These are phyloP conservation scores for Penicillium cataractarum DNA, from an alignment of 495 filamentous ascomycete genomes.

Conservation along the genomic window DNA sequence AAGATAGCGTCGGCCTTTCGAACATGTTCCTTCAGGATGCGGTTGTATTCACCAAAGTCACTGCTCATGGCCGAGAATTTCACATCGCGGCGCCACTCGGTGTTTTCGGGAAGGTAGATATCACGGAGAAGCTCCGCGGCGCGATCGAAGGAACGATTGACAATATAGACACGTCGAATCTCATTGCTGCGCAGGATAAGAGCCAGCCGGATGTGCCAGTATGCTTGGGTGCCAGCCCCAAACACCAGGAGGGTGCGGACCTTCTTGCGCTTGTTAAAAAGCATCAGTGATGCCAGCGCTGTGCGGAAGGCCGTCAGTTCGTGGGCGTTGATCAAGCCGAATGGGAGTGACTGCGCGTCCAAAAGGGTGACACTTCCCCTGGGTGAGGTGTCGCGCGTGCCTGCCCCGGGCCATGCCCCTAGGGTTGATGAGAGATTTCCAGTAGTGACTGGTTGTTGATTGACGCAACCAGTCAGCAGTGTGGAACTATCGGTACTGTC, in stretches of 20 bases:
- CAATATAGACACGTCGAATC: conserved; percentile 76
- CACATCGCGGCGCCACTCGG: conserved; percentile 59
- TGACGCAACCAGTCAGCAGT: conserved; percentile 39
- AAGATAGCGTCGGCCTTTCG: conserved; percentile 76
- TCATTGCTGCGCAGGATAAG: conserved; percentile 72
- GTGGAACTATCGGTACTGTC: conserved; percentile 32
- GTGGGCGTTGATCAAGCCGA: conserved; percentile 81
- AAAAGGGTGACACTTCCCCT: conserved; percentile 80
- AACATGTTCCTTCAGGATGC: conserved; percentile 68
- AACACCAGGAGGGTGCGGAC: conserved; percentile 81
- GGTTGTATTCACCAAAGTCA: conserved; percentile 69
- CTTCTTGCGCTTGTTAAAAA: conserved; percentile 69
- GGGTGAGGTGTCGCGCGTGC: conserved; percentile 62
- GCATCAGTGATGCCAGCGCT: conserved; percentile 75
- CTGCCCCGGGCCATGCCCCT: conserved; percentile 45
- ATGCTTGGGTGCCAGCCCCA: conserved; percentile 88
- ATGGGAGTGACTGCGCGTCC: conserved; percentile 64
- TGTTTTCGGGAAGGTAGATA: conserved; percentile 56
- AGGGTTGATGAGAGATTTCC: conserved; percentile 33
- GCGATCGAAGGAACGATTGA: conserved; percentile 72
- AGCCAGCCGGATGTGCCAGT: conserved; percentile 88
- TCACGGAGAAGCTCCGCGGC: conserved; percentile 57
- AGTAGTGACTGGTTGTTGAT: conserved; percentile 36
- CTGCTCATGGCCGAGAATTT: conserved; percentile 73
- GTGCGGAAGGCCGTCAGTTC: conserved; percentile 94